These are phyloP conservation scores for Saitozyma podzolica DNA, from an alignment of 768 basidiomycete genomes.

Conservation along the genomic window DNA sequence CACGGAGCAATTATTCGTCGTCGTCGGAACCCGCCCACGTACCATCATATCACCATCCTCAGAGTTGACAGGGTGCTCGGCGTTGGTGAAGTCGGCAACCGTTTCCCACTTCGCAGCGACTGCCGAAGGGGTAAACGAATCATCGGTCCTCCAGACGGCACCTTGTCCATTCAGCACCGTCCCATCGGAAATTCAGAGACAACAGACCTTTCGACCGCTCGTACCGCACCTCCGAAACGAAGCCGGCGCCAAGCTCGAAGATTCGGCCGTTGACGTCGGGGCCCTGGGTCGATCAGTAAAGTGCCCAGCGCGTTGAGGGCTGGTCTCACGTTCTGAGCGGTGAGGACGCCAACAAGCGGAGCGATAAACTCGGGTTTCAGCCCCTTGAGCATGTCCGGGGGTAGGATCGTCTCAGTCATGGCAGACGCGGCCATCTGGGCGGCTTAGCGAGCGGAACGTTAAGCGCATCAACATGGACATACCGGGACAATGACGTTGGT, in stretches of 20 bases:
- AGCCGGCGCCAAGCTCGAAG: slow-evolving; percentile 93
- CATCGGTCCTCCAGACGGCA: slow-evolving; percentile 82
- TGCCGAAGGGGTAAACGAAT: slow-evolving; percentile 88
- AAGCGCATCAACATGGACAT: slow-evolving; percentile 41
- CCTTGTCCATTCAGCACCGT: slow-evolving; percentile 21
- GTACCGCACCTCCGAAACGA: slow-evolving; percentile 87
- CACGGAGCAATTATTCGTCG: slow-evolving; percentile 12
- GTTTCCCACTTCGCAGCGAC: slow-evolving; percentile 83
- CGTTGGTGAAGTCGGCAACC: slow-evolving; percentile 72
- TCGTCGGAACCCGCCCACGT: too few relatives aligned
- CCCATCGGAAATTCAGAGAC: background rate
- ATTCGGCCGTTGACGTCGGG: slow-evolving; percentile 56
- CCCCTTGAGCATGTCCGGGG: slow-evolving; percentile 87
- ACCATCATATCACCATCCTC: slow-evolving; percentile 58
- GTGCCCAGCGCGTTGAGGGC: background rate
- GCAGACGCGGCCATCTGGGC: slow-evolving; percentile 84
- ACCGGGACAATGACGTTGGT: slow-evolving; percentile 87
- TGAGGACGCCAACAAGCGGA: slow-evolving; percentile 84
- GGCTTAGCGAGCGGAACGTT: slow-evolving; percentile 3
- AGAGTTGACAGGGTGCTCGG: slow-evolving; percentile 66
- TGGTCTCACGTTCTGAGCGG: slow-evolving; percentile 67
- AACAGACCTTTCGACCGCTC: slow-evolving; percentile 80
- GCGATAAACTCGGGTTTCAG: slow-evolving; percentile 89
- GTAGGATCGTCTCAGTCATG: slow-evolving; percentile 96
- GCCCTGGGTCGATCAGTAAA: slow-evolving; percentile 31